Evolutionary conservation across 108 stramenopile genomes (phyloP), one percentile per base, ranked within the genome.

Genomic region (Schizochytrium sp.): DNA sequence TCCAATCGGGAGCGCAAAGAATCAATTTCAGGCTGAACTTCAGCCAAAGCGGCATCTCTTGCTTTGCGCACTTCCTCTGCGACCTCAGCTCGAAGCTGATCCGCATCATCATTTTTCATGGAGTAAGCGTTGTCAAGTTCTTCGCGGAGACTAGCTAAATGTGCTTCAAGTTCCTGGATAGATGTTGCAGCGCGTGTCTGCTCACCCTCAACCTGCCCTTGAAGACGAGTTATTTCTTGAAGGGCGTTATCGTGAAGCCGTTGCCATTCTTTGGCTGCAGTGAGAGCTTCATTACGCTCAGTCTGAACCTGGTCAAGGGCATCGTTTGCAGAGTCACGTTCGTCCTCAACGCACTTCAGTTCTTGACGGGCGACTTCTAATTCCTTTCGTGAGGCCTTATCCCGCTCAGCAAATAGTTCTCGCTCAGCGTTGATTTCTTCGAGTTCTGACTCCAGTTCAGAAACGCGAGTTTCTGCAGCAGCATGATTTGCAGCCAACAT

Each of bases 381-480:
- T 15, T 69, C 64, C 10, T 7, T 40, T 47, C 76, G 76, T 5
- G 76, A 49, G 2, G 10, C 76, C 76, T 47, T 83, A 53, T 83
- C 76, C 7, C 76, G 47, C 47, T 17, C 45, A 10, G 76, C 76
- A 28, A 83, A 83, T n/a, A 83, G 47, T 17, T 10, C 47, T 83
- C 76, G 2, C 76, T 83, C 76, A 53, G 76, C 76, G 28, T 55
- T 50, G 2, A 55, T 83, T 42, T 83, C 76, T 42, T 83, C 76
- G 47, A 83, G 76, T 53, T 83, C 76, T 17, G 76, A 49, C 53
- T 83, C 76, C 28, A 83, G 76, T 53, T 83, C 76, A 5, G 76
- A 55, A 5, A 55, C 76, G 15, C 76, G 76, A n/a, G 76, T 55
- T 40, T 83, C 76, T 7, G 76, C 76, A 28, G 76, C 76, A 28